A percentile compares a stretch with the other conserved stretches of the same genome.
phyloP scores from a whole-genome alignment of 371 early-diverging fungal genomes.

The Saksenaea oblongispora region DNA sequence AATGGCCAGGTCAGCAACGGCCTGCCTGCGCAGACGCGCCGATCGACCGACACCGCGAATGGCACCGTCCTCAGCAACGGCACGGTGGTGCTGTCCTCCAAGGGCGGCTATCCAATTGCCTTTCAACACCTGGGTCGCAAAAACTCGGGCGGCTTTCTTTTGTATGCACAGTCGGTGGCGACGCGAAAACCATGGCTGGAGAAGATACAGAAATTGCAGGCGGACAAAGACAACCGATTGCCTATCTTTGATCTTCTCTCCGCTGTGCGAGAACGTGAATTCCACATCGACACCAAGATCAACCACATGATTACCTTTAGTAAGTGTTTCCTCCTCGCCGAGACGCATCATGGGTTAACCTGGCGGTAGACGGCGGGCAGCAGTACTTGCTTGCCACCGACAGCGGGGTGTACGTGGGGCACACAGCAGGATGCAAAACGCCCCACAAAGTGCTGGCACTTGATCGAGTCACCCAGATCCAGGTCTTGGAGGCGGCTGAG shows the following conservation, averaged over 20 bases:
- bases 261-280: slow-evolving; percentile 23
- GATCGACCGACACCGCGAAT: not conserved
- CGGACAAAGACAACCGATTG: slow-evolving; percentile 50
- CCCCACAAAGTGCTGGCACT: slow-evolving; percentile 38
- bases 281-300: slow-evolving; percentile 22
- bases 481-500: slow-evolving; percentile 39
- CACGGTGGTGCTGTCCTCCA: slow-evolving; percentile 8
- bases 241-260: slow-evolving; percentile 63
- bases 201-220: slow-evolving; percentile 73
- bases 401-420: slow-evolving; percentile 46
- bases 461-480: slow-evolving; percentile 34
- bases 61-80: not conserved
- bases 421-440: slow-evolving; percentile 21
- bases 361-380: slow-evolving; percentile 34
- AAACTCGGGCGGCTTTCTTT: slow-evolving; percentile 56
- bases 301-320: slow-evolving; percentile 45
- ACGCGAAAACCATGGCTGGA: slow-evolving; percentile 85
- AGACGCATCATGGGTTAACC: not conserved
- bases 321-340: slow-evolving; percentile 20
- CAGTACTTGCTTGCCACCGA: slow-evolving; percentile 45
- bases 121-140: slow-evolving; percentile 78
- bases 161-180: slow-evolving; percentile 74
- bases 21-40: slow-evolving; percentile 7
- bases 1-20: slow-evolving; percentile 6
- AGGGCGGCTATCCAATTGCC: slow-evolving; percentile 63